phyloP scores from a whole-genome alignment of 345 rosid genomes.

The Rhodomyrtus tomentosa region DNA sequence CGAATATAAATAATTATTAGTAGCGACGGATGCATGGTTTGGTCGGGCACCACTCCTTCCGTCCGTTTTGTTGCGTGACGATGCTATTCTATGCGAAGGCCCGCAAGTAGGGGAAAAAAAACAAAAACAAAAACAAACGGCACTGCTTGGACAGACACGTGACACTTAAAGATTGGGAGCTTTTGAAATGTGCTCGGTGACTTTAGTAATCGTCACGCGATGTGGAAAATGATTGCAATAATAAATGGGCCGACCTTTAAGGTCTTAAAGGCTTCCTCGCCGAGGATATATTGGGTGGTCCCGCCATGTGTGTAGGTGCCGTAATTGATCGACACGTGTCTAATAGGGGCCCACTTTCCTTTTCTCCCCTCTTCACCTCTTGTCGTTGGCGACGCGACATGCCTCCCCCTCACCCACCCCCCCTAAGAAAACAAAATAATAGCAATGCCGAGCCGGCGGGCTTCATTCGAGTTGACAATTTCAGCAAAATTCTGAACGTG shows the following conservation, averaged over 20 bases:
- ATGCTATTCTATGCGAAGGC: background rate
- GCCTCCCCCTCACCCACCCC: too few species aligned
- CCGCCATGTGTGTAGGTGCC: too few species aligned
- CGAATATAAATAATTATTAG: background rate
- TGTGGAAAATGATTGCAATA: background rate
- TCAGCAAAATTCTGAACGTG: background rate
- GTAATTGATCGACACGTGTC: too few species aligned
- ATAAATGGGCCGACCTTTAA: background rate
- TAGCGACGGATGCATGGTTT: background rate
- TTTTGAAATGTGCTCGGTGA: background rate
- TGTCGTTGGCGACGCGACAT: background rate
- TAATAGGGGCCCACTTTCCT: too few species aligned
- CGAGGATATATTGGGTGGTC: too few species aligned
- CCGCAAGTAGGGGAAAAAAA: rapidly evolving
- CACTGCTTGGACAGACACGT: background rate
- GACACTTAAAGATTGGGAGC: background rate
- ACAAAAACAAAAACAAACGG: background rate
- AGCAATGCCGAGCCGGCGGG: too few species aligned
- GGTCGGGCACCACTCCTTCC: background rate
- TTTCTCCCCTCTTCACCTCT: background rate
- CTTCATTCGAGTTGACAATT: background rate
- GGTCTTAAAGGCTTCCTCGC: background rate
- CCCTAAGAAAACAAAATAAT: too few species aligned
- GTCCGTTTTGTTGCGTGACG: background rate
- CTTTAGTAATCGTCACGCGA: background rate